Evolutionary conservation across 1,139 yeast species (phyloP), one percentile per base, ranked within the genome.

Genomic region (Kurtzmaniella natalensis): DNA sequence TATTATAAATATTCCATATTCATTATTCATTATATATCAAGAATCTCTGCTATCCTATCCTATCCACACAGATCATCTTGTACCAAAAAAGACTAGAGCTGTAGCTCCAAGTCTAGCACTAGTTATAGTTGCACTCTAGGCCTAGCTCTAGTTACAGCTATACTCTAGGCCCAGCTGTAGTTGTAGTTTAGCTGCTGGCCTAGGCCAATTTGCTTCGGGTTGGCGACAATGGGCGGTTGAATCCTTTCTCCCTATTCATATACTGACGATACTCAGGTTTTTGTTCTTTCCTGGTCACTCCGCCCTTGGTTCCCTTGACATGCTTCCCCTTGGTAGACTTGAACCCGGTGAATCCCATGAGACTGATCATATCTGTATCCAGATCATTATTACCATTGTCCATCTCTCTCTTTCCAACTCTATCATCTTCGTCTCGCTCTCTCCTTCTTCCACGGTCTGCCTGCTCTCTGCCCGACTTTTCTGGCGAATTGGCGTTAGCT

Each of bases 331-430:
- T 79, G 4, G 87, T 80, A 2, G 79, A 51, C 0, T 68, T 70
- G 53, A 81, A 81, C 1, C 75, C 72, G 3, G 70, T 60, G 46
- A 80, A 80, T 3, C 92, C 94, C 86, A 82, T 79, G 46, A 81
- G 39, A 30, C 64, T 54, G 35, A 60, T 52, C 57, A 60, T 51
- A 4, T 25, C 18, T 13, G 29, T 30, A n/a, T 32, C 25, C 18
- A 7, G 10, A 5, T 13, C 14, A 5, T 15, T n/a, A 3, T 17
- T 25, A n/a, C n/a, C n/a, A n/a, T n/a, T n/a, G n/a, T n/a, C 33
- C 29, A 30, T 26, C 31, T 27, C 48, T 37, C 10, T 36, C 33
- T 18, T 38, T 35, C 9, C 28, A n/a, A n/a, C n/a, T n/a, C n/a
- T n/a, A n/a, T n/a, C n/a, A n/a, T n/a, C n/a, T 13, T 31, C 39